Conservation (phyloP, 2,329 filamentous ascomycete species). For the Lachnum nothofagi region DNA sequence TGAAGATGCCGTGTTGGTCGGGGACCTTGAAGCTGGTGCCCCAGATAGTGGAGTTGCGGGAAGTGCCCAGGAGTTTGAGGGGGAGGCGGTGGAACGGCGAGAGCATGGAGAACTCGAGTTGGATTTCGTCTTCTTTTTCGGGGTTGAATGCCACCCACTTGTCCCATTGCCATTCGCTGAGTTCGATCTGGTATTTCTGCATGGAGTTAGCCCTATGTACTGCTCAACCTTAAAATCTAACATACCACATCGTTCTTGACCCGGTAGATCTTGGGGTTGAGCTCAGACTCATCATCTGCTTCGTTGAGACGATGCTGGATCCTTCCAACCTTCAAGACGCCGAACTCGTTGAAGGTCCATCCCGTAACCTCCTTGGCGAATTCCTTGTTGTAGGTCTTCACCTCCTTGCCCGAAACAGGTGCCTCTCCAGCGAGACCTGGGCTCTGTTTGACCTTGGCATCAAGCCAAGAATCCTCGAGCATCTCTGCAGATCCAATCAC, state of each 20-base stretch:
- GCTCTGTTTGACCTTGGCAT: constrained; percentile 61
- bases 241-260: constrained; percentile 95
- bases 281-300: constrained; percentile 46
- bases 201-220: constrained; percentile 8
- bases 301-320: constrained; percentile 71
- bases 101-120: constrained; percentile 98
- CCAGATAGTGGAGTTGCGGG: constrained; percentile 67
- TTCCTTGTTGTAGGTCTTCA: constrained; percentile 70
- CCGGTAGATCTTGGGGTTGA: constrained; percentile 85
- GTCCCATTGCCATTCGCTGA: constrained; percentile 78
- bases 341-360: constrained; percentile 95
- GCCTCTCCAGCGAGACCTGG: constrained; percentile 39
- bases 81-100: constrained; percentile 90
- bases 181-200: constrained; percentile 53
- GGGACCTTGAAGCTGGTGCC: constrained; percentile 73
- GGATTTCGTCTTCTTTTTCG: constrained; percentile 66
- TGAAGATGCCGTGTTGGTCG: constrained; percentile 98
- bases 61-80: constrained; percentile 54
- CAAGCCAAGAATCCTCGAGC: constrained; percentile 84
- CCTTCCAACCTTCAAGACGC: constrained; percentile 77
- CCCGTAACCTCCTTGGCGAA: constrained; percentile 81
- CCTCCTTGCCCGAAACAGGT: constrained; percentile 42
- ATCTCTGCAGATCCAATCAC: constrained; percentile 82
- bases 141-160: constrained; percentile 70
- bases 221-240: constrained; percentile 30